Evolutionary conservation across 108 stramenopile genomes (phyloP), one percentile per base, ranked within the genome.

Genomic region (Cyclostephanos tholiformis): DNA sequence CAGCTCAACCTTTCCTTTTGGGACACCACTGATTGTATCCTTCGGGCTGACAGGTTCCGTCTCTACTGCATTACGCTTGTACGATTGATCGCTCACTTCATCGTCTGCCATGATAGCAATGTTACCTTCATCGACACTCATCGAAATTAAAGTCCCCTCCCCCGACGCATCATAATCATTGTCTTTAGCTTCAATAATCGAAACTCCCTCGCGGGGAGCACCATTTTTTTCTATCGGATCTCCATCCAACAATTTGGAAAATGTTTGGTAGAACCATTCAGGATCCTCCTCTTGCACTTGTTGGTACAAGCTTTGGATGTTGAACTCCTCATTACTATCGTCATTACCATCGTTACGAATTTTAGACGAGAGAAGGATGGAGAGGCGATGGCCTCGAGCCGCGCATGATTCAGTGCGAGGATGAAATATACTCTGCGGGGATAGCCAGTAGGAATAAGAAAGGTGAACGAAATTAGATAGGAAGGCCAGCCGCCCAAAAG

Each of bases 241-340:
- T 35, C 71, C 81, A 17, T 69, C 75, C 32, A 71, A 38, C 60
- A 76, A 68, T 26, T 71, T 68, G 7, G 74, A 67, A 52, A 75
- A 75, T 30, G 66, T 79, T 22, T 67, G 69, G 46, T 60, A 58
- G 50, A 56, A 82, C 81, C 81, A 82, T 65, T 82, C 81, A 8
- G 81, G 71, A 72, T 82, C 81, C n/a, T 81, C 73, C 62, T 75
- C 57, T 66, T 82, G 74, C 23, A 82, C 81, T 52, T 72, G 71
- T 27, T 76, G 63, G 71, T 82, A 82, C 20, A 82, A 48, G 12
- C 56, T 75, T 62, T 75, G 65, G 22, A 82, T 23, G 44, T 17
- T 63, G 22, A n/a, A 50, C 26, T 82, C 71, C 19, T 68, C 70
- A 4, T 52, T 56, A 11, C 57, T 19, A 22, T 61, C 25, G 27